Conservation (phyloP, 2,329 filamentous ascomycete genomes). For the Hortaea werneckii region DNA sequence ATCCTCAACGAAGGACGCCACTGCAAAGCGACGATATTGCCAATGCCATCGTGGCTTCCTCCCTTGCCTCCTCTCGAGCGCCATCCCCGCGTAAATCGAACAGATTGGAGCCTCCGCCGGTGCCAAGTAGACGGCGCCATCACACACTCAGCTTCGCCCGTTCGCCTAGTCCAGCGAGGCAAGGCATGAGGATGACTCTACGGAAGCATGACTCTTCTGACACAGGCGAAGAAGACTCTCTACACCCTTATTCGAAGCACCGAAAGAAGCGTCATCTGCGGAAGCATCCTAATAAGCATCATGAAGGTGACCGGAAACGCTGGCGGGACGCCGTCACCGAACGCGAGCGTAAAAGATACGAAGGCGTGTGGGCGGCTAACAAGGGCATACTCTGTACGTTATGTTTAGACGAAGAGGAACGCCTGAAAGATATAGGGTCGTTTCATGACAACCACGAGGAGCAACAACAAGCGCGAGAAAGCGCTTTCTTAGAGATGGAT, state of each 20-base stretch:
- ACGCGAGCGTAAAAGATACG: slow-evolving; percentile 67
- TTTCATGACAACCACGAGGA: too few species aligned
- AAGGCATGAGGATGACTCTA: slow-evolving; percentile 54
- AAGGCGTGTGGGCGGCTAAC: slow-evolving; percentile 78
- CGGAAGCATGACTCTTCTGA: slow-evolving; percentile 42
- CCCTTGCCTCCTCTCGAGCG: slow-evolving; percentile 49
- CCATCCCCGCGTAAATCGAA: slow-evolving; percentile 30
- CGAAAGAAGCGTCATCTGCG: slow-evolving; percentile 48
- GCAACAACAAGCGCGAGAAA: neutral
- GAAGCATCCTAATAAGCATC: slow-evolving; percentile 59
- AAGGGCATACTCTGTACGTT: slow-evolving; percentile 43
- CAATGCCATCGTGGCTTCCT: slow-evolving; percentile 65
- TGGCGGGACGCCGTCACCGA: slow-evolving; percentile 68
- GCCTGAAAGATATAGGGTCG: slow-evolving; percentile 1
- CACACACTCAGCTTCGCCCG: slow-evolving; percentile 26
- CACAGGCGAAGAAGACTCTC: slow-evolving; percentile 31
- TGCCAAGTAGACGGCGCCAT: slow-evolving; percentile 18
- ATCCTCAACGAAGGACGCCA: slow-evolving; percentile 30
- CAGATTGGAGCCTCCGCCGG: slow-evolving; percentile 27
- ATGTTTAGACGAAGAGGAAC: slow-evolving; percentile 3
- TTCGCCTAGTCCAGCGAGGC: slow-evolving; percentile 35
- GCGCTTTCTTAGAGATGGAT: slow-evolving; percentile 2
- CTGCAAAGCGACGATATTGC: slow-evolving; percentile 54
- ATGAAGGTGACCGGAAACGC: slow-evolving; percentile 60
- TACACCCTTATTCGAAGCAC: slow-evolving; percentile 40